A percentile compares a stretch with the other conserved stretches of the same genome.
These are phyloP conservation scores for Fusarium sp. DNA, from an alignment of 2,329 filamentous ascomycete species.

Conservation along the genomic window DNA sequence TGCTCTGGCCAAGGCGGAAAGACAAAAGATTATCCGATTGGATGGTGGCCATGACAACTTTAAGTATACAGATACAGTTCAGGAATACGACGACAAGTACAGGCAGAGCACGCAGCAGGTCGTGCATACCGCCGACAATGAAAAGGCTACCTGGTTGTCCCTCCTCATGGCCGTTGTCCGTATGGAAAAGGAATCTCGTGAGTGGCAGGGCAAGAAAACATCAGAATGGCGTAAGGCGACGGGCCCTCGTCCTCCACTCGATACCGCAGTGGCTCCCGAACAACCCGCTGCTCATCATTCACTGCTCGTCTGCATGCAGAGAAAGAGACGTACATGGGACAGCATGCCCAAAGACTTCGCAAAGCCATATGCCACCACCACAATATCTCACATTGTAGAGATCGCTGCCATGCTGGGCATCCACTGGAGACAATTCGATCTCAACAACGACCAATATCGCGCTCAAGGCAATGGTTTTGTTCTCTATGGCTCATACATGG, in stretches of 20 bases:
- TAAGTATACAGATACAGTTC: slow-evolving; percentile 30
- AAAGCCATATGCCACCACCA: slow-evolving; percentile 52
- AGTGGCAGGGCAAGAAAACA: slow-evolving; percentile 35
- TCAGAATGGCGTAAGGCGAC: slow-evolving; percentile 26
- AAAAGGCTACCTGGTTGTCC: slow-evolving; percentile 40
- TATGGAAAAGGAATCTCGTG: slow-evolving; percentile 41
- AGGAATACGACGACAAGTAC: slow-evolving; percentile 34
- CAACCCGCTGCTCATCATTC: slow-evolving; percentile 24
- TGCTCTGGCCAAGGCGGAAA: slow-evolving; percentile 18
- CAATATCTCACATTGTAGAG: slow-evolving; percentile 53
- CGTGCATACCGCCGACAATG: slow-evolving; percentile 39
- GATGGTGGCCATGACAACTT: slow-evolving; percentile 29
- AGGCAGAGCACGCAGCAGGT: slow-evolving; percentile 35
- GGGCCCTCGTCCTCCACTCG: slow-evolving; percentile 19
- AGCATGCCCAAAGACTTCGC: slow-evolving; percentile 41
- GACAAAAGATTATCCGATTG: slow-evolving; percentile 33
- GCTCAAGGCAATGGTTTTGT: slow-evolving; percentile 54
- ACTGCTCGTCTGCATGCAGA: slow-evolving; percentile 38
- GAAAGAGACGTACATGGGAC: slow-evolving; percentile 40
- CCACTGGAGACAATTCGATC: slow-evolving; percentile 57
- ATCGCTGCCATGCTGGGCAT: slow-evolving; percentile 54
- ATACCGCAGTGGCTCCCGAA: background rate
- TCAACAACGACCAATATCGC: slow-evolving; percentile 51
- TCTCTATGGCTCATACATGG: slow-evolving; percentile 47
- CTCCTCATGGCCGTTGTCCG: slow-evolving; percentile 36